Conservation (phyloP, 768 basidiomycete genomes). For the Tricholoma terreum region DNA sequence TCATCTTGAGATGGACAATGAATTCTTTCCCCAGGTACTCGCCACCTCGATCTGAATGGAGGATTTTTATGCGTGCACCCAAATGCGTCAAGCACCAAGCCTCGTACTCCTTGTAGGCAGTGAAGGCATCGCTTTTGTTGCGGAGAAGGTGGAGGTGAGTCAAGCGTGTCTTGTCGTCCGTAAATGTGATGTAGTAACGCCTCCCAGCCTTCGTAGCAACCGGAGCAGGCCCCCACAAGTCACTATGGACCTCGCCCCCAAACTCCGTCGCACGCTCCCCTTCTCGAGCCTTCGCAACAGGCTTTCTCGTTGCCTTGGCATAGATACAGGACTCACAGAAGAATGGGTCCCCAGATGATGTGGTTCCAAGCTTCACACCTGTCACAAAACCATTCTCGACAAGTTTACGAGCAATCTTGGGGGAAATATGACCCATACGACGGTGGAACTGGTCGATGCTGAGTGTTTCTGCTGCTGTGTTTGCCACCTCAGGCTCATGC, state of each 20-base stretch:
- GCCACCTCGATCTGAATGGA: constrained; percentile 42
- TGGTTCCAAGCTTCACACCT: constrained; percentile 1
- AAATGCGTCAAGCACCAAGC: constrained; percentile 32
- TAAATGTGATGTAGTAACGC: too few relatives aligned
- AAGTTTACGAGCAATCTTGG: too few relatives aligned
- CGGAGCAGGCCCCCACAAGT: too few relatives aligned
- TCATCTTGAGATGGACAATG: not conserved
- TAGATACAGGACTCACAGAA: constrained; percentile 13
- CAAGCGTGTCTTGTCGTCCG: too few relatives aligned
- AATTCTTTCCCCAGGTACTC: too few relatives aligned
- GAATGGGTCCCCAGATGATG: constrained; percentile 11
- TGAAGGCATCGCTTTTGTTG: not conserved
- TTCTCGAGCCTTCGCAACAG: not conserved
- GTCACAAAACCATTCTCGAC: too few relatives aligned
- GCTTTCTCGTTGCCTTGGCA: constrained; percentile 8
- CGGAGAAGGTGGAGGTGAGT: constrained; percentile 3
- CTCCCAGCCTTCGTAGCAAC: too few relatives aligned
- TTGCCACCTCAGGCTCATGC: constrained; percentile 13
- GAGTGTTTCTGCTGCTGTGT: constrained; percentile 12
- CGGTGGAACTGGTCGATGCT: constrained; percentile 25
- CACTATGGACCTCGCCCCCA: too few relatives aligned
- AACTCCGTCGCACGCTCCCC: too few relatives aligned
- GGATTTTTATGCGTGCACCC: constrained; percentile 22
- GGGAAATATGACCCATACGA: too few relatives aligned
- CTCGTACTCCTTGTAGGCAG: constrained; percentile 25